Base-by-base conservation (phyloP, 225 moss, liverwort and hornwort genomes). In the Polytrichum commune region DNA sequence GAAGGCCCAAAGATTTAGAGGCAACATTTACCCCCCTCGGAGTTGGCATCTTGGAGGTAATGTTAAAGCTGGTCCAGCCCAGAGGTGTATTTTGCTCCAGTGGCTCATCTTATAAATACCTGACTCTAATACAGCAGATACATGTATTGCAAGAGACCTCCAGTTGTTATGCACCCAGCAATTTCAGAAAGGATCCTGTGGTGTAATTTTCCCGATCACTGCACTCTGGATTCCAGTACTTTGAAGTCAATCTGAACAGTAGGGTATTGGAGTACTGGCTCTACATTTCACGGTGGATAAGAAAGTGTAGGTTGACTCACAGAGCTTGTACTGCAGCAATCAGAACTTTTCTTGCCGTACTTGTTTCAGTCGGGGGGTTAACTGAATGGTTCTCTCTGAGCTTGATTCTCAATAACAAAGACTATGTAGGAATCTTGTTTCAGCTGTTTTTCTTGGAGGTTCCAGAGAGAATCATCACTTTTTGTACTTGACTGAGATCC, bases 251-350 rank as follows among this genome's bases (percentile, higher is more conserved):
- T 9, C n/a, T n/a, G 60, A 60, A 60, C 9, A 60, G 22, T 22
- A 23, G 60, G 24, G 20, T n/a, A 7, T 60, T 20, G 24, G n/a
- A 24, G 60, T n/a, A 60, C n/a, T 22, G n/a, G 24, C 24, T 60
- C 60, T 24, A 60, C 24, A 7, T 24, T 60, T 24, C 24, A 26
- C 26, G 16, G 4, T 46, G 46, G 46, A 46, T 46, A 46, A 16
- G 2, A 23, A 24, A 7, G 60, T 60, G 24, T 7, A n/a, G 7
- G 60, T 24, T 60, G 60, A 60, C 60, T 60, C 60, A 22, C n/a
- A 58, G 58, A 58, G 60, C 60, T 24, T 60, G 60, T 23, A 7
- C 60, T 60, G 60, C 60, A 60, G 60, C 22, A 60, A 60, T 60
- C n/a, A 23, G 22, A 60, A 20, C 7, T 20, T 60, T 23, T 24